Evolutionary conservation across 768 basidiomycete genomes (phyloP), one percentile per base, ranked within the genome.

Genomic region (Cystobasidium onofrii): DNA sequence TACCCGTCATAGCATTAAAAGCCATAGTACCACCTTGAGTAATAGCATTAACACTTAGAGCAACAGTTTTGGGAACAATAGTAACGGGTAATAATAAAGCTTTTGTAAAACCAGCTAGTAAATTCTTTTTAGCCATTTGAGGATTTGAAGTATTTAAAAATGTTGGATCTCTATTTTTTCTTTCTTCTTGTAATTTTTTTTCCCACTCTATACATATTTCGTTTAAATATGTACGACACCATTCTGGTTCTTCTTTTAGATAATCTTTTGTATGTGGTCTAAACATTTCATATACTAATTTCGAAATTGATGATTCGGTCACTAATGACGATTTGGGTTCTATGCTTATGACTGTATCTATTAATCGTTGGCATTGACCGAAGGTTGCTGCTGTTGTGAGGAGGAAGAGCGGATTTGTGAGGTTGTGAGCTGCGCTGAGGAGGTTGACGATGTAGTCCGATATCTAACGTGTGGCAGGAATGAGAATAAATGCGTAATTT

Each of bases 261-360:
- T 98, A 98, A 78, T 97, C 94, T 79, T 96, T 94, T 91, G 98
- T 96, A 80, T 94, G 90, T 12, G 86, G 84, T 81, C 98, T 94
- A 77, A 97, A 98, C 92, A 97, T 96, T 57, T 85, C 86, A 80
- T 78, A 95, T 89, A 95, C 84, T 52, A 94, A 86, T 80, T 95
- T 91, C 80, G 96, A 91, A 0, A 88, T 88, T 44, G 84, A 83
- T 9, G 84, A 84, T 64, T 81, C 81, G 13, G 84, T 80, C 2
- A 90, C 82, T 18, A 81, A 36, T 0, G 64, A 77, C 18, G 82
- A 76, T 65, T 83, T 83, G 27, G 84, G 80, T 61, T 84, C 86
- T 34, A 89, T 86, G 27, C 85, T 82, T 72, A 90, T 80, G 39
- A 95, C 84, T 7, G 84, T 83, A 75, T 92, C 91, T 0, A 92